Evolutionary conservation across 1,284 basidiomycete species (phyloP), one percentile per base, ranked within the genome.

Genomic region (Rhodotorula sp.): DNA sequence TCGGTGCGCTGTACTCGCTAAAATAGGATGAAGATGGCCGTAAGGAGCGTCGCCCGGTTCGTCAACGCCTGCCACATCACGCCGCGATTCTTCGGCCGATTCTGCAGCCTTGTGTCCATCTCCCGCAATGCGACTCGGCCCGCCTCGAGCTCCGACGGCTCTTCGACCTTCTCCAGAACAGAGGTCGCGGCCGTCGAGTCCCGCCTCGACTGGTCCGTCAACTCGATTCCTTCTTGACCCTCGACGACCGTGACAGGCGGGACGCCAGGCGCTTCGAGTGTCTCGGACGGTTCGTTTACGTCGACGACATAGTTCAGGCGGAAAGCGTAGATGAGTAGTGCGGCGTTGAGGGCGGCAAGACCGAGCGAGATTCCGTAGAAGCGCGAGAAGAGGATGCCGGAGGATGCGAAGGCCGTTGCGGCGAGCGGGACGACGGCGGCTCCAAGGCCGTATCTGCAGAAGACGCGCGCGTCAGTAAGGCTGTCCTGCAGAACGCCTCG

Each of bases 371-470:
- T 67, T 13, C 36, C 4, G 60, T 69, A 75, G 56, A 75, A 75
- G 5, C 71, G 59, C 4, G 67, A 48, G 39, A 75, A 75, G 4
- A 59, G 53, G 10, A 62, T 53, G 13, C 69, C 69, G 0, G 67
- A 59, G 17, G 69, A 67, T 0, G 72, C 69, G 49, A 74, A 75
- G 7, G 69, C 74, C 0, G 74, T 75, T 0, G 72, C 74, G 0
- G 72, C 72, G 6, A 75, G 63, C 1, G 74, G 74, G 10, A 62
- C 67, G 17, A 73, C 51, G 4, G 72, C 59, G 0, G 69, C 74
- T 19, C 73, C 73, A 8, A 63, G 34, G 29, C 61, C 61, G 53
- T 62, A 62, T 27, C 52, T 54, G 46, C 20, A 2, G 22, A 2
- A 10, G 13, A 4, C 10, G 19, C 8, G 17, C 15, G 27, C 7